Evolutionary conservation across 805 yeast species (phyloP).

Genomic region (Lachancea thermotolerans): DNA sequence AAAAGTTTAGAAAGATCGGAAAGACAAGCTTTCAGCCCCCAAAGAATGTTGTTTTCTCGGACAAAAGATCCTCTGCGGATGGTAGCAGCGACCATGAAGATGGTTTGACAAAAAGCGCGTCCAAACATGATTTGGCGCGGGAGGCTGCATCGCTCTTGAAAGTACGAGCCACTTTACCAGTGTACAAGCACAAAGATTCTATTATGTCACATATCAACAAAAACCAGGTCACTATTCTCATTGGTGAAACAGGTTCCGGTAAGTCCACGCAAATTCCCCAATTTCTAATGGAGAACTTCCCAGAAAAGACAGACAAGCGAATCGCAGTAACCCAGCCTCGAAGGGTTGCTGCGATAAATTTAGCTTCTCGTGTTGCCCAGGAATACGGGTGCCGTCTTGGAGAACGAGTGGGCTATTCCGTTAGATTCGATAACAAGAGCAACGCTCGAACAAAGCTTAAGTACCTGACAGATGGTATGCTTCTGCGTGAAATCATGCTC

Average conservation of each 20-base stretch:
- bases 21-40: slow-evolving; percentile 12
- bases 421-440: slow-evolving; percentile 75
- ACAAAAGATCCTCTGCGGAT: slow-evolving; percentile 29
- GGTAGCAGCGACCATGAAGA: slow-evolving; percentile 15
- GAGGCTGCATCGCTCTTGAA: slow-evolving; percentile 41
- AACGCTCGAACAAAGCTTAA: slow-evolving; percentile 60
- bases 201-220: slow-evolving; percentile 47
- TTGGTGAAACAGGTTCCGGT: slow-evolving; percentile 98
- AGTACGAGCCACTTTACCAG: slow-evolving; percentile 60
- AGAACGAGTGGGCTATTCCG: slow-evolving; percentile 83
- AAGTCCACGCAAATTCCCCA: slow-evolving; percentile 97
- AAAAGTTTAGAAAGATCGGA: background rate
- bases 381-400: slow-evolving; percentile 78
- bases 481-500: slow-evolving; percentile 81
- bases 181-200: slow-evolving; percentile 61
- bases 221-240: slow-evolving; percentile 67
- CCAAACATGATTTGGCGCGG: slow-evolving; percentile 29
- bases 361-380: slow-evolving; percentile 88
- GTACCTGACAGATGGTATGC: slow-evolving; percentile 96
- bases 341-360: slow-evolving; percentile 92
- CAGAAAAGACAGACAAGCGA: slow-evolving; percentile 36
- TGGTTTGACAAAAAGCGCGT: slow-evolving; percentile 9
- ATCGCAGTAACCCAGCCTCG: slow-evolving; percentile 96
- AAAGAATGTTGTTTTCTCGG: slow-evolving; percentile 31
- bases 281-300: slow-evolving; percentile 49